phyloP scores from a whole-genome alignment of 2,329 filamentous ascomycete species.

The Botrytis paeoniae region DNA sequence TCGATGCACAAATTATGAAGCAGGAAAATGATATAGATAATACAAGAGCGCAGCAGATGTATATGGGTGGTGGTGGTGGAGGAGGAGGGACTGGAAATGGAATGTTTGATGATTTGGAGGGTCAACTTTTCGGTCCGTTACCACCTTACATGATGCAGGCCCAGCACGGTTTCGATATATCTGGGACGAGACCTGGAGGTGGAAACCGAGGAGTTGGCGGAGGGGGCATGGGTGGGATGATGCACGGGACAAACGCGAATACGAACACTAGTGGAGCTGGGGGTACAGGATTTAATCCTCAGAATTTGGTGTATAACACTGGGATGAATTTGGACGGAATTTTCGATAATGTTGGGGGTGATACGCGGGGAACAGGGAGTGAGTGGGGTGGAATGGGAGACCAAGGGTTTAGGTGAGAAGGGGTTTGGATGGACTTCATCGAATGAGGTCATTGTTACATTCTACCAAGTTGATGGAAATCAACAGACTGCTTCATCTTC shows the following conservation, averaged over 20 bases:
- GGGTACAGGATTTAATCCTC: not conserved
- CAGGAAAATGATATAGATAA: conserved; percentile 24
- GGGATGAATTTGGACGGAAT: conserved; percentile 7
- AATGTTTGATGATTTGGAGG: conserved; percentile 61
- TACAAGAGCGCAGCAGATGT: conserved; percentile 26
- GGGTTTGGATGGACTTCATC: not conserved
- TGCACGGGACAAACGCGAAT: not conserved
- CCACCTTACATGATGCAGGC: conserved; percentile 59
- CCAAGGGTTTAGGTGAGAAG: not conserved
- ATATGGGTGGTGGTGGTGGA: conserved; percentile 31
- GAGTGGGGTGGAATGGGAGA: conserved; percentile 1
- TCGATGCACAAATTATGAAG: conserved; percentile 42
- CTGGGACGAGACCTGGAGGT: not conserved
- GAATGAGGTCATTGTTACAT: not conserved
- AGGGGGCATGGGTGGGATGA: not conserved
- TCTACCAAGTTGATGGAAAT: not conserved
- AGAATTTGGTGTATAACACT: conserved; percentile 2
- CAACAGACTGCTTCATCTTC: not conserved
- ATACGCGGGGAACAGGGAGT: not conserved
- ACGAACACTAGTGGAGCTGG: not conserved
- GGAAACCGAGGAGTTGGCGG: not conserved
- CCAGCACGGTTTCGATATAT: conserved; percentile 29
- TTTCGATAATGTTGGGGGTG: conserved; percentile 1
- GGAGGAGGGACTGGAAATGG: conserved; percentile 26
- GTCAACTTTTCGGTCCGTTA: conserved; percentile 67